Evolutionary conservation across 805 yeast species (phyloP), one percentile per base, ranked within the genome.

Genomic region (Saccharomyces jurei): DNA sequence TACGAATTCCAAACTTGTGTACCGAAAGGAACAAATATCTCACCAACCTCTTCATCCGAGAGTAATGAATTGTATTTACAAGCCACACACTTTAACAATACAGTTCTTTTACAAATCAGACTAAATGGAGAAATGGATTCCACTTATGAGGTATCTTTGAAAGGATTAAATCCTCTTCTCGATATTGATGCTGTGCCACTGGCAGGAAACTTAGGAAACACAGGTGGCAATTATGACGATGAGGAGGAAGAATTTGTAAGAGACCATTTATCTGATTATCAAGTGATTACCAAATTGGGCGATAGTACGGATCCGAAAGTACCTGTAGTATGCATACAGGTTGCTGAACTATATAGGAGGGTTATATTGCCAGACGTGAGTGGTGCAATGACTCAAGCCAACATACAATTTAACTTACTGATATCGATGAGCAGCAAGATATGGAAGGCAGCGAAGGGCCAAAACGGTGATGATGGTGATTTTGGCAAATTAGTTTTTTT

Each of bases 221-320:
- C 54, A 3, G 59, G 55, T 4, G 60, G 50, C n/a, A 55, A 56
- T 5, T 66, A 58, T 1, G 59, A 58, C 8, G 61, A 59, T 6
- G 58, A 60, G 46, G 59, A 55, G 14, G 58, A 55, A 9, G 60
- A 55, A 2, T 54, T 60, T 22, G 63, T 64, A 6, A 57, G 64
- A 13, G 73, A 68, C 54, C 57, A 60, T 28, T 53, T 70, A 41
- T 58, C 71, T 0, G 75, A 74, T n/a, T 72, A 74, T 13, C 80
- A 80, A 48, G 80, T 82, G 0, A 59, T 66, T 1, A 68, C 79
- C 14, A 68, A 78, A 26, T 69, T 80, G 21, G 84, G 84, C 1
- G 74, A 78, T 57, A 71, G 77, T 21, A 69, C 68, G 47, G 78
- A 80, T 59, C 60, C 74, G 55, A 79, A 80, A 58, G 62, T 78